Evolutionary conservation across 345 rosid genomes (phyloP).

Genomic region (Camelina sativa): DNA sequence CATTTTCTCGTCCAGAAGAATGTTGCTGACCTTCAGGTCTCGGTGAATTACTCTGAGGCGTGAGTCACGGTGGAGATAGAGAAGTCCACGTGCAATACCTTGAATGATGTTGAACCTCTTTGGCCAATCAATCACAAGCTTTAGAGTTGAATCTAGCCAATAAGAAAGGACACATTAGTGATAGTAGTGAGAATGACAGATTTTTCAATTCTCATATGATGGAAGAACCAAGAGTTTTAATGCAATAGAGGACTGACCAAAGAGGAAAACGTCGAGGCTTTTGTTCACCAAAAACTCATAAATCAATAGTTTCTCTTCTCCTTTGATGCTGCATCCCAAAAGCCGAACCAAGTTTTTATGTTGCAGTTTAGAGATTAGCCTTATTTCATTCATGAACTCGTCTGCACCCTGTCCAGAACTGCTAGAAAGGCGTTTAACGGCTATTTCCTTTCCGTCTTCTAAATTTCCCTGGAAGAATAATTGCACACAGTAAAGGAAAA

Average conservation of each 20-base stretch:
- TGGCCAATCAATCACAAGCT: background rate
- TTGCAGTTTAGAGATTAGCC: slow-evolving; percentile 59
- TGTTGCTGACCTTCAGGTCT: slow-evolving; percentile 35
- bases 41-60: slow-evolving; percentile 17
- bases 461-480: slow-evolving; percentile 47
- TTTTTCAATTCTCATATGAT: background rate
- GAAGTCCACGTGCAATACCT: slow-evolving; percentile 27
- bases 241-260: slow-evolving; percentile 45
- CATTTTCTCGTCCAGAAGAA: slow-evolving; percentile 24
- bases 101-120: slow-evolving; percentile 17
- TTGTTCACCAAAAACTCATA: slow-evolving; percentile 65
- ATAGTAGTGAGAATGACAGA: background rate
- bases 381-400: slow-evolving; percentile 54
- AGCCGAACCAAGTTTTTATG: slow-evolving; percentile 68
- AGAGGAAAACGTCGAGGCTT: slow-evolving; percentile 58
- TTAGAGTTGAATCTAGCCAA: slow-evolving; percentile 16
- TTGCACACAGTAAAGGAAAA: background rate
- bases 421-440: slow-evolving; percentile 55
- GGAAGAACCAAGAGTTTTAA: background rate
- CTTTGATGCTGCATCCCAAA: slow-evolving; percentile 59
- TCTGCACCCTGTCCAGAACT: slow-evolving; percentile 52
- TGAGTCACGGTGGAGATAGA: slow-evolving; percentile 31
- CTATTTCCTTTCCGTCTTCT: slow-evolving; percentile 51
- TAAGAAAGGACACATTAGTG: background rate
- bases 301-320: slow-evolving; percentile 54